Percentiles rank a stretch among this genome's conserved stretches.
These are phyloP conservation scores for Nakaseomyces glabratus DNA, from an alignment of 1,139 yeast species.

Conservation along the genomic window DNA sequence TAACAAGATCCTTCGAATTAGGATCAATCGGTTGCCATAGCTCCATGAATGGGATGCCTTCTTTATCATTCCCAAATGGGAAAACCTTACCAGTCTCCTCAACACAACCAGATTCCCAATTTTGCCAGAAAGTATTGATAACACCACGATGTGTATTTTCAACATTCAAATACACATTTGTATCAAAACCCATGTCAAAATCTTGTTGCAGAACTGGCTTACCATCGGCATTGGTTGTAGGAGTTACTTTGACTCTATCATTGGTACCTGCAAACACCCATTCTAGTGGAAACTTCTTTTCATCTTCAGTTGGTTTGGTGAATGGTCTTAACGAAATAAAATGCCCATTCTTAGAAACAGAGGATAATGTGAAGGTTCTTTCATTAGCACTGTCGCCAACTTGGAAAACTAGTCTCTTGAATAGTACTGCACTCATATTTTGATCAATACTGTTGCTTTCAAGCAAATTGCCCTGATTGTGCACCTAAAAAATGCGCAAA, in stretches of 20 bases:
- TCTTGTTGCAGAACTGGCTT: conserved; percentile 17
- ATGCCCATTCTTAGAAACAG: conserved; percentile 29
- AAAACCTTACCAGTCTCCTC: conserved; percentile 28
- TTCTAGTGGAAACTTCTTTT: conserved; percentile 34
- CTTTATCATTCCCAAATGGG: conserved; percentile 25
- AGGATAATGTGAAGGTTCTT: conserved; percentile 27
- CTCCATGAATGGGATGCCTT: conserved; percentile 27
- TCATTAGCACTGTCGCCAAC: conserved; percentile 25
- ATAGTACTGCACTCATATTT: conserved; percentile 14
- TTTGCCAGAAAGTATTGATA: conserved; percentile 26
- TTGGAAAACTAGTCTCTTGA: conserved; percentile 27
- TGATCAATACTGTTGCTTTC: background rate
- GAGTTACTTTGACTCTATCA: conserved; percentile 14
- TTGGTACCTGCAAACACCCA: conserved; percentile 37
- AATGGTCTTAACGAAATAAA: conserved; percentile 32
- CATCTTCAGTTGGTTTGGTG: conserved; percentile 19
- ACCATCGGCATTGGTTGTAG: conserved; percentile 15
- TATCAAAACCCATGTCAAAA: conserved; percentile 26
- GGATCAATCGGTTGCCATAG: conserved; percentile 32
- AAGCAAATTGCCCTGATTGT: background rate
- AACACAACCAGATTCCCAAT: conserved; percentile 28
- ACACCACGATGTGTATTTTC: conserved; percentile 26
- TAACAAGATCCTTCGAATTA: conserved; percentile 17
- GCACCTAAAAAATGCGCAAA: background rate
- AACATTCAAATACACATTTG: conserved; percentile 22